phyloP scores from a whole-genome alignment of 441 rosid genomes.

The Jatropha podagrica region DNA sequence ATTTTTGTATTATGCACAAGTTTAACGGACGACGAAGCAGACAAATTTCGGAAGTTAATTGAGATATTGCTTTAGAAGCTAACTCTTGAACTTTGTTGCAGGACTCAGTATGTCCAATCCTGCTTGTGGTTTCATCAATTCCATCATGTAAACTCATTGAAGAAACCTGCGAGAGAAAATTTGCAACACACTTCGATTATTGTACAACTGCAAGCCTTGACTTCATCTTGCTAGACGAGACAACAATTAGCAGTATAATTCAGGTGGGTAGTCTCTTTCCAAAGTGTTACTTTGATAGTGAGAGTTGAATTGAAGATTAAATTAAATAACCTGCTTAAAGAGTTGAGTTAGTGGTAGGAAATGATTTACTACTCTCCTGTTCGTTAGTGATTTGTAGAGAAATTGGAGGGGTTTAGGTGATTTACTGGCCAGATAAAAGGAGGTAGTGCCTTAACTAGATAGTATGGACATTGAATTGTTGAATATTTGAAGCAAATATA shows the following conservation, averaged over 20 bases:
- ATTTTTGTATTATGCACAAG: slow-evolving; percentile 92
- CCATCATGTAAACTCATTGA: slow-evolving; percentile 86
- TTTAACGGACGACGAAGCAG: slow-evolving; percentile 97
- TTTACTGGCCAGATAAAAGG: neutral
- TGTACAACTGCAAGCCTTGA: slow-evolving; percentile 84
- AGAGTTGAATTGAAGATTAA: slow-evolving; percentile 7
- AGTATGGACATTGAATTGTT: neutral
- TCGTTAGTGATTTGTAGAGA: neutral
- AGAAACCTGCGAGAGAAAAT: slow-evolving; percentile 86
- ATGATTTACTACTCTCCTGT: neutral
- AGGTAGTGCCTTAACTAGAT: neutral
- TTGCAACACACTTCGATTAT: slow-evolving; percentile 90
- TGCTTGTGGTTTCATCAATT: slow-evolving; percentile 75
- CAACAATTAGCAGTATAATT: slow-evolving; percentile 68
- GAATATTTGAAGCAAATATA: neutral
- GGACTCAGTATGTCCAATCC: slow-evolving; percentile 91
- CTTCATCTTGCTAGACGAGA: slow-evolving; percentile 75
- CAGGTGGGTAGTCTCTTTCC: slow-evolving; percentile 57
- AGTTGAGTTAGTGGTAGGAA: slow-evolving; percentile 1
- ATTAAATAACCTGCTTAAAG: slow-evolving; percentile 15
- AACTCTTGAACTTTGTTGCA: slow-evolving; percentile 91
- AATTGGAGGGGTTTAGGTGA: neutral
- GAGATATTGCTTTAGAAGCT: slow-evolving; percentile 55
- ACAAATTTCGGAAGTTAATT: slow-evolving; percentile 66
- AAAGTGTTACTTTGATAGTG: slow-evolving; percentile 5